These are phyloP conservation scores for Ilyonectria destructans DNA, from an alignment of 2,329 filamentous ascomycete genomes.

Conservation along the genomic window DNA sequence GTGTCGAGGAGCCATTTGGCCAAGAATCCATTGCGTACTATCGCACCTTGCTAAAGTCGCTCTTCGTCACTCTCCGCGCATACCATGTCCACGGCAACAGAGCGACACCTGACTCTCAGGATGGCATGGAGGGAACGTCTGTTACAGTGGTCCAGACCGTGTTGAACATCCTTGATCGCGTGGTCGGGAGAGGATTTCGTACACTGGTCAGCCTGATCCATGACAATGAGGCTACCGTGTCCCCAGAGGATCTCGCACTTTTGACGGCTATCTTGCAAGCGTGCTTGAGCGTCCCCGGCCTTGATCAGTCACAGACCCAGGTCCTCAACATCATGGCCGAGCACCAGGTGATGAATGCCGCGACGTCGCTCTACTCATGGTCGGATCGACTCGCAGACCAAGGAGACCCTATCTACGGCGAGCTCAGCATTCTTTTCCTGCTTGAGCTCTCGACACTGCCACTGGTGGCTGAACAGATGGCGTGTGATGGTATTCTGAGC, in stretches of 20 bases:
- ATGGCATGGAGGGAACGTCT: conserved; percentile 53
- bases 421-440: conserved; percentile 91
- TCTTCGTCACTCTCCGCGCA: conserved; percentile 86
- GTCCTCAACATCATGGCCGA: conserved; percentile 80
- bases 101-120: conserved; percentile 52
- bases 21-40: conserved; percentile 78
- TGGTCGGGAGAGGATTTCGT: conserved; percentile 88
- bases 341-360: conserved; percentile 84
- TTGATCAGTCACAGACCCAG: conserved; percentile 80
- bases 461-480: conserved; percentile 88
- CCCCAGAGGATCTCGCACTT: conserved; percentile 88
- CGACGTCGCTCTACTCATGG: conserved; percentile 93
- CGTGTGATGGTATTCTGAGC: conserved; percentile 86
- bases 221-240: conserved; percentile 73
- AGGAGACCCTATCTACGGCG: conserved; percentile 92
- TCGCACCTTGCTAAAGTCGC: conserved; percentile 84
- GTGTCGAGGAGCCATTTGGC: conserved; percentile 69
- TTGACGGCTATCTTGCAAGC: conserved; percentile 91
- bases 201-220: conserved; percentile 87
- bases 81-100: conserved; percentile 63
- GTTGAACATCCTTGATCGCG: conserved; percentile 84
- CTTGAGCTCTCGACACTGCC: conserved; percentile 89
- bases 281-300: conserved; percentile 83
- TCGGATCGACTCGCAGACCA: conserved; percentile 85
- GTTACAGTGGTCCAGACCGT: conserved; percentile 73